Percentiles rank a stretch among this genome's conserved stretches.
Evolutionary conservation across 371 early-diverging fungal genomes (phyloP).

Genomic region (Enteropsectra breve): DNA sequence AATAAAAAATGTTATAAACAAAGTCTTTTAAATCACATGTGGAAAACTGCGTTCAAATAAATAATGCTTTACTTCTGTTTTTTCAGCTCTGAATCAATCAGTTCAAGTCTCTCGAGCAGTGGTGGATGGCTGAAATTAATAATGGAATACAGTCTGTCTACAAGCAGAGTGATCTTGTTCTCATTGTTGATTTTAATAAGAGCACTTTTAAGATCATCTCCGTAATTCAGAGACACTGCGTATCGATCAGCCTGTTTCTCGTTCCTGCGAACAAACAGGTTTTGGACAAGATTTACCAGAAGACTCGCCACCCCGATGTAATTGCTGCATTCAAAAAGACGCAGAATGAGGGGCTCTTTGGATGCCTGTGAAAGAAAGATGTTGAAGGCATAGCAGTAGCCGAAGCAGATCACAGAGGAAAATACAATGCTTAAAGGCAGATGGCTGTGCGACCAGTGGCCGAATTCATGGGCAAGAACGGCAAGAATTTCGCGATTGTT

Average conservation of each 20-base stretch:
- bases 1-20: no score
- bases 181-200: conserved; percentile 77
- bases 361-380: not conserved
- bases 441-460: conserved; percentile 84
- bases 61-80: conserved; percentile 23
- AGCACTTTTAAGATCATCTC: conserved; percentile 66
- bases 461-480: conserved; percentile 79
- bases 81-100: conserved; percentile 60
- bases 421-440: no score
- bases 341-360: not conserved
- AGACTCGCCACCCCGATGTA: conserved; percentile 25
- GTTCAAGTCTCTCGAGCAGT: conserved; percentile 72
- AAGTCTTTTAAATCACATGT: no score
- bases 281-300: conserved; percentile 48
- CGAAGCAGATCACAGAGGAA: not conserved
- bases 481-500: conserved; percentile 70
- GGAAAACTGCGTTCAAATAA: no score
- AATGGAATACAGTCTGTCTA: conserved; percentile 77
- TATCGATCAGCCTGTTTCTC: conserved; percentile 89
- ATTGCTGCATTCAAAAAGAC: not conserved
- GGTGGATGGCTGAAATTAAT: conserved; percentile 85
- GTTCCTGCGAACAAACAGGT: conserved; percentile 70
- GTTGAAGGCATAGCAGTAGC: conserved; percentile 24
- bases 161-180: conserved; percentile 75
- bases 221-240: conserved; percentile 67